Percentiles rank a stretch among this genome's conserved stretches.
These are phyloP conservation scores for Fusarium sp. DNA, from an alignment of 2,329 filamentous ascomycete genomes.

Conservation along the genomic window DNA sequence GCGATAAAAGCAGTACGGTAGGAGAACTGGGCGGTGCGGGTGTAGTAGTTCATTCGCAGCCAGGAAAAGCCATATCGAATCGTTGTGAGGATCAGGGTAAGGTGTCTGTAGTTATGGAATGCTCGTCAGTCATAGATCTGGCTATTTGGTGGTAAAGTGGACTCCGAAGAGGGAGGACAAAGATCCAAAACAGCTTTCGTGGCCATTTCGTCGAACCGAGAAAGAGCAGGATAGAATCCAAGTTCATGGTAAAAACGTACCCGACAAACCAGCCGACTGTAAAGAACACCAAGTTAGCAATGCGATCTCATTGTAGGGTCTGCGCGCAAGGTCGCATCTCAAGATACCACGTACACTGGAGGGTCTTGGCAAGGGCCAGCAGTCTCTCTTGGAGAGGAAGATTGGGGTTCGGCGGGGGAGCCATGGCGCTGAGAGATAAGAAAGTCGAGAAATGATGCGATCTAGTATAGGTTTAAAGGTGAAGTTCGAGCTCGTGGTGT, in stretches of 20 bases:
- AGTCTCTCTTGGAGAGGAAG: constrained; percentile 81
- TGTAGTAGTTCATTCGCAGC: constrained; percentile 88
- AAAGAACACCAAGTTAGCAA: constrained; percentile 43
- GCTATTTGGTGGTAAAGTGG: not conserved
- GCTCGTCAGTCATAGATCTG: constrained; percentile 33
- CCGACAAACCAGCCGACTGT: constrained; percentile 83
- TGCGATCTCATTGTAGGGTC: constrained; percentile 18
- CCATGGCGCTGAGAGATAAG: constrained; percentile 61
- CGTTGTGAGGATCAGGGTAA: constrained; percentile 86
- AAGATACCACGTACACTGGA: constrained; percentile 80
- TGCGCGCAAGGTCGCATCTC: constrained; percentile 15
- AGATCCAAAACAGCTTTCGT: constrained; percentile 31
- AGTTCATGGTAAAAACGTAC: constrained; percentile 66
- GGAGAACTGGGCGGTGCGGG: constrained; percentile 80
- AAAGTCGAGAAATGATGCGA: constrained; percentile 13
- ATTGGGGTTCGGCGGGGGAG: constrained; percentile 78
- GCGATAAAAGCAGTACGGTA: constrained; percentile 93
- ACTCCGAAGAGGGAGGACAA: constrained; percentile 5
- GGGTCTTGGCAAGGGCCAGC: constrained; percentile 83
- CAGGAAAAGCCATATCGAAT: constrained; percentile 88
- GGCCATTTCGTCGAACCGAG: constrained; percentile 28
- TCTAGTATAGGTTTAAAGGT: constrained; percentile 3
- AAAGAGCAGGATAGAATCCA: constrained; percentile 12
- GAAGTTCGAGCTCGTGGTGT: constrained; percentile 2
- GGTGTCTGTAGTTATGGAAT: constrained; percentile 70